These are phyloP conservation scores for Oxytropis ochrocephala DNA, from an alignment of 306 rosid species.

Conservation along the genomic window DNA sequence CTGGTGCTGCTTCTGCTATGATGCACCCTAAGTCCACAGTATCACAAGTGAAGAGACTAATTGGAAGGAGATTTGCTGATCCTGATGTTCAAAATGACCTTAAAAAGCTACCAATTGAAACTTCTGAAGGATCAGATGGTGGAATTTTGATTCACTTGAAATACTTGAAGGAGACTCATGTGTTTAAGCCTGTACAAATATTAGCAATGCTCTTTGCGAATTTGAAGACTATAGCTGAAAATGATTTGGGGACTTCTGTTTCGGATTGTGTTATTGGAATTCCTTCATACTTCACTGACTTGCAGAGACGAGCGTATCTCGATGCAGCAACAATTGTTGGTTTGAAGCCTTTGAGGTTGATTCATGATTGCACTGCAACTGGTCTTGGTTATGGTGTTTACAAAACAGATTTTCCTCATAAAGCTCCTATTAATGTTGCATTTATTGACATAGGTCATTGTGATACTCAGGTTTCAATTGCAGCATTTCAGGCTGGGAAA, in stretches of 20 bases:
- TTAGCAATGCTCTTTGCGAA: constrained; percentile 81
- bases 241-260: constrained; percentile 46
- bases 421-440: constrained; percentile 43
- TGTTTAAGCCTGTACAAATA: constrained; percentile 68
- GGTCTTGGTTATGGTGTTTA: constrained; percentile 83
- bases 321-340: constrained; percentile 78
- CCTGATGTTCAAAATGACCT: constrained; percentile 62
- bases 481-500: constrained; percentile 57
- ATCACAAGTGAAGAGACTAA: constrained; percentile 84
- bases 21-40: constrained; percentile 76
- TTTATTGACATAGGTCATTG: constrained; percentile 87
- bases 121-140: constrained; percentile 62
- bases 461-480: constrained; percentile 76
- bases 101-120: constrained; percentile 44
- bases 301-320: constrained; percentile 79
- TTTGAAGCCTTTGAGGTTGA: constrained; percentile 73
- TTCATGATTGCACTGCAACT: constrained; percentile 94
- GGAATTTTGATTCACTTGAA: constrained; percentile 67
- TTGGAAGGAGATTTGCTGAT: constrained; percentile 51
- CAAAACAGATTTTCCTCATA: constrained; percentile 44
- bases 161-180: constrained; percentile 48
- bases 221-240: constrained; percentile 59
- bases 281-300: constrained; percentile 80
- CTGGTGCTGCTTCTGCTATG: constrained; percentile 83
- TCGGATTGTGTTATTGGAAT: constrained; percentile 83